A percentile compares a stretch with the other conserved stretches of the same genome.
phyloP scores from a whole-genome alignment of 768 basidiomycete species.

The Tricholoma hemisulphureum region DNA sequence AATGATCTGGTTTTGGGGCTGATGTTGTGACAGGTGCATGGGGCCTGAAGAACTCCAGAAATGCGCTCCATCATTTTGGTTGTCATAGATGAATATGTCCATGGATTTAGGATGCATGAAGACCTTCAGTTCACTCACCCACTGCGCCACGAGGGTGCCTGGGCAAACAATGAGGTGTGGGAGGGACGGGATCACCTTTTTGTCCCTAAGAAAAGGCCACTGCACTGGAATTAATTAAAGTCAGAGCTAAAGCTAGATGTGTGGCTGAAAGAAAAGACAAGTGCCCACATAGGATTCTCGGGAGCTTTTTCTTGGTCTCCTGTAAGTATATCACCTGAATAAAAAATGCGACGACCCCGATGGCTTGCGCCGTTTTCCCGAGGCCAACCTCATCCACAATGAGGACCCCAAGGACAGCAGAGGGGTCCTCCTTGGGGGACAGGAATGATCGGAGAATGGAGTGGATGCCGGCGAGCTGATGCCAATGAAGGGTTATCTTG shows the following conservation, averaged over 20 bases:
- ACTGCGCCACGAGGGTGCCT: conserved; percentile 19
- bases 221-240: not conserved
- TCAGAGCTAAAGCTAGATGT: not conserved
- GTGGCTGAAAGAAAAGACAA: not conserved
- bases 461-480: conserved; percentile 25
- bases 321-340: conserved; percentile 9
- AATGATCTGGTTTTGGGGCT: too few relatives aligned
- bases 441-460: conserved; percentile 17
- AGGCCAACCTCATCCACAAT: conserved; percentile 32
- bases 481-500: conserved; percentile 21
- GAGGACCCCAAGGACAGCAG: conserved; percentile 13
- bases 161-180: conserved; percentile 24
- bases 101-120: conserved; percentile 15
- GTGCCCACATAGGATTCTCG: conserved; percentile 5
- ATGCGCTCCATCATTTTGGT: not conserved
- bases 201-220: not conserved
- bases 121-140: conserved; percentile 15
- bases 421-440: not conserved
- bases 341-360: conserved; percentile 19
- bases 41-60: conserved; percentile 23
- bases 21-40: too few relatives aligned
- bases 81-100: conserved; percentile 27
- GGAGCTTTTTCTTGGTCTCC: not conserved
- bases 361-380: conserved; percentile 28
- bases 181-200: not conserved